Base-by-base conservation (phyloP, 2,329 filamentous ascomycete genomes). In the Plectosphaerella plurivora region DNA sequence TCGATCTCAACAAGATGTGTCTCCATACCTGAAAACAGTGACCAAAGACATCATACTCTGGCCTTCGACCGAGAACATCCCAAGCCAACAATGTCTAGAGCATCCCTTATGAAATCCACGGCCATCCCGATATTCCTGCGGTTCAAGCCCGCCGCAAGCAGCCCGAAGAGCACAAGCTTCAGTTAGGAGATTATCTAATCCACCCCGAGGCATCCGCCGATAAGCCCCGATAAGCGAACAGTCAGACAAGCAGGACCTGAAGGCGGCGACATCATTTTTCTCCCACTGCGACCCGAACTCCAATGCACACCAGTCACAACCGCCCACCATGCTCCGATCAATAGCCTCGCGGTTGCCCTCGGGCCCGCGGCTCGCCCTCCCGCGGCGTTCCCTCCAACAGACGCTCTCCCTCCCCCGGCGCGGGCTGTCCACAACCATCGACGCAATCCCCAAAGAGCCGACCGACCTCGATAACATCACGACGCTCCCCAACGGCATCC, bases 401-500 rank as follows among this genome's bases (percentile, higher is more conserved):
- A 18, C 41, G 45, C 15, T 16, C 49, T n/a, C 47, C 37, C 45
- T 57, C 12, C 36, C 42, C n/a, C 44, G 47, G 16, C 25, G 46
- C 20, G 49, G 51, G 45, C 49, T 50, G 49, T 36, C 41, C 4
- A 44, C 56, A 20, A 37, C 51, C 28, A 53, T 58, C 47, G 56
- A 58, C 14, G 47, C 52, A n/a, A 58, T 58, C 25, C 56, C 56
- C 4, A 56, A 55, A 25, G 92, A 97, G 66, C 90, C 91, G 14
- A 86, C 86, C 47, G 90, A 96, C 58, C 83, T 96, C 62, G 91
- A 97, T 69, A 78, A 87, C 59, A 87, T 97, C 63, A 96, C 92
- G 8, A 92, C 87, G 1, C 83, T 99, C 15, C 77, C 91, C 48
- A 99, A 99, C 79, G 94, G 94, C 65, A 76, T 99, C 59, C 89